Base-by-base conservation (phyloP, 1,284 basidiomycete genomes). In the Cutaneotrichosporon sp. region DNA sequence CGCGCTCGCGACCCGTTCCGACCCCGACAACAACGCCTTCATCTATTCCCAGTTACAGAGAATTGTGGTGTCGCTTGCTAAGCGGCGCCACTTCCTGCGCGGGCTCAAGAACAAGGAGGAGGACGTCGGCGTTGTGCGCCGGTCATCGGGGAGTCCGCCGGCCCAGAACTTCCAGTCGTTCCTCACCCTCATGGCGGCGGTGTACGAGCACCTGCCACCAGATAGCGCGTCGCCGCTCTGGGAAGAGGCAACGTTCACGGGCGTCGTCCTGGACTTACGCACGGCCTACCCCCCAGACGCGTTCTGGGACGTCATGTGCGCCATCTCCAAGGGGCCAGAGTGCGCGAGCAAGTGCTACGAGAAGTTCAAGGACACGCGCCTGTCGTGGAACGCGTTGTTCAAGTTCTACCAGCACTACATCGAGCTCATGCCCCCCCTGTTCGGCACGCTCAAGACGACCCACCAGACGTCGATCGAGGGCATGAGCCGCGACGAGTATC, bases 51-150 rank as follows among this genome's bases (percentile, higher is more conserved):
- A 86, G 22, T 86, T 91, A 61, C 91, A 94, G 71, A 81, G 82
- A 1, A 83, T 95, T 18, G 79, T 95, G 38, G 84, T 86, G 18
- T 80, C 90, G 46, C 87, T 97, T 68, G 87, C 86, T 0, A 87
- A 89, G 64, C 89, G 90, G 9, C 91, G 89, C 14, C 89, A 90
- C 0, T 90, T 95, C 74, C 83, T 97, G n/a, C 86, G 91, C 47
- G 92, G 91, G 74, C 88, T 97, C 74, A 92, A 93, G 74, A 91
- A 94, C 70, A 83, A 88, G 45, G 93, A 97, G 74, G 94, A 97
- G 77, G 94, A 97, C 73, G 78, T 89, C 25, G 56, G 58, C 2
- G 83, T 88, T 5, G 82, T 89, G 24, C 58, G 73, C 34, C 64
- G 72, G 25, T 45, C 84, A 82, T 20, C 87, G 86, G 70, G 78